Conservation (phyloP, 441 rosid genomes). For the Rhodomyrtus psidioides region DNA sequence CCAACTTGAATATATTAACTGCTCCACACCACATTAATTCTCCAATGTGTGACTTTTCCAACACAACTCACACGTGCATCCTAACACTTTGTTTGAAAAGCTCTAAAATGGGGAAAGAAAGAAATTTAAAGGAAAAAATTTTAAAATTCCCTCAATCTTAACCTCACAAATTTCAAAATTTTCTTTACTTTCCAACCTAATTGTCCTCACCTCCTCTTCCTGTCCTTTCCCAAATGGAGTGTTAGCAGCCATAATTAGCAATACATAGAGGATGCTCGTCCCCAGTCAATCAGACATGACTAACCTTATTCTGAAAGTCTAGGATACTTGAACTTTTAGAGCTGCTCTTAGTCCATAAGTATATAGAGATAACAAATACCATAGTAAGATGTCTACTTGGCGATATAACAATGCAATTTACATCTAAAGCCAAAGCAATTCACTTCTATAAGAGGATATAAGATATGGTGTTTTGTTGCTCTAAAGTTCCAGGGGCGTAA, state of each 20-base stretch:
- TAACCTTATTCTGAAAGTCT: not conserved
- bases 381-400: not conserved
- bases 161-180: not conserved
- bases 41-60: too few relatives aligned
- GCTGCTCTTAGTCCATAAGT: not conserved
- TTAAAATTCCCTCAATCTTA: not conserved
- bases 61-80: too few relatives aligned
- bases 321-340: not conserved
- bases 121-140: not conserved
- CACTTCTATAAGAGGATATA: not conserved
- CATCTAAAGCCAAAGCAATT: not conserved
- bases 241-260: not conserved
- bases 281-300: not conserved
- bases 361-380: not conserved
- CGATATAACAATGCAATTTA: not conserved
- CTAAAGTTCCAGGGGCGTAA: not conserved
- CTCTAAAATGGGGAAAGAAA: not conserved
- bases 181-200: not conserved
- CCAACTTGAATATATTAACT: too few relatives aligned
- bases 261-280: not conserved
- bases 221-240: not conserved
- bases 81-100: not conserved
- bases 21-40: too few relatives aligned
- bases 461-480: not conserved
- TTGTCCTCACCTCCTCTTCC: not conserved